phyloP scores from a whole-genome alignment of 257 asterid genomes.

The Scutellaria minor region DNA sequence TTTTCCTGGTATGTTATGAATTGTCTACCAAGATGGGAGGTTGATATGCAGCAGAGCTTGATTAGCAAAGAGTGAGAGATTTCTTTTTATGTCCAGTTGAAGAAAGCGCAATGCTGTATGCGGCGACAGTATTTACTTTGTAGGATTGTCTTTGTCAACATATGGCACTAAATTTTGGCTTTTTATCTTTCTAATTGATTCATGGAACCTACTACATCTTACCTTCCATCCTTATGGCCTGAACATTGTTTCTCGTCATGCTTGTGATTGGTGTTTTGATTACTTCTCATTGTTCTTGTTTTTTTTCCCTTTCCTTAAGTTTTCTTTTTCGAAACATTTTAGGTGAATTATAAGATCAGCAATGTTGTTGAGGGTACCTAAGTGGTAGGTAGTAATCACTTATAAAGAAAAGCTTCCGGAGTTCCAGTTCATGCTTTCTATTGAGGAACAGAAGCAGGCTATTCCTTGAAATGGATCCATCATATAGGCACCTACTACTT shows the following conservation, averaged over 20 bases:
- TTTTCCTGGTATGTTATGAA: too few species aligned
- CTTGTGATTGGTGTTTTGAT: background rate
- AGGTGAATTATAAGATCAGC: background rate
- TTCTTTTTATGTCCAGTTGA: background rate
- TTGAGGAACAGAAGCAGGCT: background rate
- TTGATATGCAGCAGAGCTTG: constrained; percentile 13
- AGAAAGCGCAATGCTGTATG: background rate
- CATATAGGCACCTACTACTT: background rate
- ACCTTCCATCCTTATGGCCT: constrained; percentile 10
- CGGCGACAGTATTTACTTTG: background rate
- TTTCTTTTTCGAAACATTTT: background rate
- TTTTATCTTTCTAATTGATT: background rate
- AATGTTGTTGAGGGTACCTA: background rate
- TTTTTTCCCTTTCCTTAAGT: too few species aligned
- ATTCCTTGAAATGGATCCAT: background rate
- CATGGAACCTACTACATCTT: background rate
- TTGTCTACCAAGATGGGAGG: constrained; percentile 16
- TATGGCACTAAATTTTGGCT: constrained; percentile 13
- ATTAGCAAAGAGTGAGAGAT: background rate
- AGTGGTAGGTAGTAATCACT: background rate
- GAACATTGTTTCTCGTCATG: background rate
- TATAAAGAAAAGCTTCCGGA: background rate
- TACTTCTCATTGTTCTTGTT: background rate
- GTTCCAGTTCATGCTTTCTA: too few species aligned
- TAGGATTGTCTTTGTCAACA: constrained; percentile 7